phyloP scores from a whole-genome alignment of 2,329 filamentous ascomycete genomes.

The Fusarium sp. region DNA sequence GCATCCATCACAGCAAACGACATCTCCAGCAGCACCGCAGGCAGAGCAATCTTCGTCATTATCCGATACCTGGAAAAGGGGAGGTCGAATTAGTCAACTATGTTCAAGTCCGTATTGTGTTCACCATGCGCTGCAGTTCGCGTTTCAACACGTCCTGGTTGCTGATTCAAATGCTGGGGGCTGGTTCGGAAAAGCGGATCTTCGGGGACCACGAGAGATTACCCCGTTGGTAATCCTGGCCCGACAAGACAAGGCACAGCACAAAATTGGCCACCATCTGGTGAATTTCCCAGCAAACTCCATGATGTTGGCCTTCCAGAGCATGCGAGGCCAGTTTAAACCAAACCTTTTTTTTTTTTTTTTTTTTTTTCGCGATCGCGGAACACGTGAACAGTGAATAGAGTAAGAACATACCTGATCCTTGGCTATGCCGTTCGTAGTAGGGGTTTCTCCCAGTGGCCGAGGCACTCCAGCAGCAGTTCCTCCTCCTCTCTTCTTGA shows the following conservation, averaged over 20 bases:
- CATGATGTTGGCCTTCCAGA: slow-evolving; percentile 4
- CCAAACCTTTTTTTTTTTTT: background rate
- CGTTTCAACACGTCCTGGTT: slow-evolving; percentile 25
- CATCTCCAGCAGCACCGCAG: slow-evolving; percentile 83
- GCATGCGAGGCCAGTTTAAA: background rate
- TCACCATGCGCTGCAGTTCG: slow-evolving; percentile 26
- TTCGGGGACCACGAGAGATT: slow-evolving; percentile 44
- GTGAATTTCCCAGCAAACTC: slow-evolving; percentile 12
- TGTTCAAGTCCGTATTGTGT: slow-evolving; percentile 14
- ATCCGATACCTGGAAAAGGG: slow-evolving; percentile 59
- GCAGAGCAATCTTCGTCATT: slow-evolving; percentile 92
- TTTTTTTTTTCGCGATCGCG: background rate
- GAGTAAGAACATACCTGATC: slow-evolving; percentile 60
- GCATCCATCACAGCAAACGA: slow-evolving; percentile 95
- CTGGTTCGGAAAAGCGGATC: slow-evolving; percentile 45
- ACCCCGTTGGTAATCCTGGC: slow-evolving; percentile 32
- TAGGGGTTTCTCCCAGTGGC: slow-evolving; percentile 71
- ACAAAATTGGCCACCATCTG: slow-evolving; percentile 36
- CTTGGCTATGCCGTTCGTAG: slow-evolving; percentile 64
- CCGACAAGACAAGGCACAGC: slow-evolving; percentile 17
- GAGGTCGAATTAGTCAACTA: slow-evolving; percentile 48
- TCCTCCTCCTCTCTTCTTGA: slow-evolving; percentile 76
- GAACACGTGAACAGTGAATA: background rate
- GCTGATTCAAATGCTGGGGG: slow-evolving; percentile 33
- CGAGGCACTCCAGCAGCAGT: slow-evolving; percentile 76